Base-by-base conservation (phyloP, 495 filamentous ascomycete species). In the Aspergillus cavernicola region DNA sequence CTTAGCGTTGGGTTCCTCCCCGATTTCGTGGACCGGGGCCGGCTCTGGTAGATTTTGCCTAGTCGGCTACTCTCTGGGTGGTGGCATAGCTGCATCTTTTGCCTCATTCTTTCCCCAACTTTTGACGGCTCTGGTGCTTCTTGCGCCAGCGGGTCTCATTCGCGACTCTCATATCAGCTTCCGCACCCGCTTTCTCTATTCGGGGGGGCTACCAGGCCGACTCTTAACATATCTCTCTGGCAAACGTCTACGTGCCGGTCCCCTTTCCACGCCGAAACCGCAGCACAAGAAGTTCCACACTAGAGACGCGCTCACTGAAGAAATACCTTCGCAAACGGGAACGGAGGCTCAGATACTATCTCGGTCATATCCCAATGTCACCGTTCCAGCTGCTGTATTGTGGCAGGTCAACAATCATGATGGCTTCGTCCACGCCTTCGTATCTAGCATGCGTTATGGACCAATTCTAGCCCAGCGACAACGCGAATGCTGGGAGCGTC, bases 51-150 rank as follows among this genome's bases (percentile, higher is more conserved):
- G 74, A 43, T 90, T 96, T 69, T 77, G 78, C 15, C 66, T 96
- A 0, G 69, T 93, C 11, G 92, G 92, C 2, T 96, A 95, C 69
- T 90, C 86, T 0, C 77, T 97, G 1, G 90, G 92, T 22, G 92
- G 92, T 40, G 85, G 86, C 31, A 84, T 96, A 40, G 76, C 80
- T 10, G 83, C 84, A 9, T 75, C 82, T n/a, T 95, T 96, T 59
- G 82, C 88, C 1, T 74, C 78, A 8, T 76, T 80, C 52, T 89
- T 92, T 62, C 85, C 88, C 0, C 64, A 81, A 18, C 68, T 90
- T 7, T 63, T 96, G 11, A 75, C 74, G 10, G 78, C 78, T 5
- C 69, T 96, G 9, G 75, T 89, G 6, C 78, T 97, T 24, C 72
- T 96, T 29, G 88, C 89, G 0, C 86, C 89, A 0, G 69, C 83